Evolutionary conservation across 2,329 filamentous ascomycete genomes (phyloP), one percentile per base, ranked within the genome.

Genomic region (Penicillium sp.): DNA sequence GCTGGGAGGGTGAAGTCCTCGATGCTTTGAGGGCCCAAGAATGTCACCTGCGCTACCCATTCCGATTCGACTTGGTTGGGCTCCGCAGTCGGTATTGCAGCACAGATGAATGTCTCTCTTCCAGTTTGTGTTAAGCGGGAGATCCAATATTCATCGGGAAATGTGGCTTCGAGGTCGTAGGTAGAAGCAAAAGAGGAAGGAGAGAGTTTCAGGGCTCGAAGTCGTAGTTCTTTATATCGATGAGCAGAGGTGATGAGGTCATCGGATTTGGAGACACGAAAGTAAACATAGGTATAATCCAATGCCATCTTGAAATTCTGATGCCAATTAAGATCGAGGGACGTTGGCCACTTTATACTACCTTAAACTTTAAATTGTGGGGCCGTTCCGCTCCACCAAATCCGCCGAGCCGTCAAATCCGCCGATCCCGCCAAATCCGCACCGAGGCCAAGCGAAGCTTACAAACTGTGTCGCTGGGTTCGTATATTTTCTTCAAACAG

Each of bases 1-100:
- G 5, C 50, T 0, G 65, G 65, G 1, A 71, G 44, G 2, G 55
- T 54, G 47, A 71, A 73, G 5, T 59, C 57, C 2, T 43, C 49
- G 29, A 47, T 56, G 4, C 59, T 53, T 18, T 58, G 53, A 11
- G 70, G 69, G 2, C 71, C 71, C 2, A 67, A 55, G 1, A 74
- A 35, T 20, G 67, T 72, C 6, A 69, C 58, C 35, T 69, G 71
- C 6, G 64, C 68, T 8, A 73, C 57, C 67, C 69, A 73, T 47
- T 65, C 59, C 14, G 63, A 53, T 35, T 65, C 50, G 23, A 37
- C 22, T 20, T 35, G 23, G 43, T 46, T 14, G 1, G n/a, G 14
- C 33, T 33, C 26, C 15, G 6, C 4, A 7, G 27, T 25, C 9
- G 25, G 9, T n/a, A 27, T 59, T 6, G 58, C 58, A 35, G 65